Percentiles rank a stretch among this genome's conserved stretches.
phyloP scores from a whole-genome alignment of 805 yeast genomes.

The Ogataea philodendri region DNA sequence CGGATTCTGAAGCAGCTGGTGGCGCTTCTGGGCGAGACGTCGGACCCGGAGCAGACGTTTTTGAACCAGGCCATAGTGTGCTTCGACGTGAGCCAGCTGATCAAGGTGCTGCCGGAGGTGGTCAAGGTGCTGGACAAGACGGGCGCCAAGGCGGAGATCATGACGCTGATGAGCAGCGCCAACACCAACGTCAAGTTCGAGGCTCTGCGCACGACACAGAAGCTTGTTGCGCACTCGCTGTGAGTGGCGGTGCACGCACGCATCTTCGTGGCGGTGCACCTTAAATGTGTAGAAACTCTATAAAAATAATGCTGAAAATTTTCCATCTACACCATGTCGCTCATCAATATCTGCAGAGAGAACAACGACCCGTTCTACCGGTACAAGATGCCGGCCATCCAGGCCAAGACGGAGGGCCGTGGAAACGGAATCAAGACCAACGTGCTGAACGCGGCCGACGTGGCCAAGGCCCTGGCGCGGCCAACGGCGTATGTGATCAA shows the following conservation, averaged over 20 bases:
- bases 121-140: constrained; percentile 49
- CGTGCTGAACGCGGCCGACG: constrained; percentile 84
- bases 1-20: constrained; percentile 64
- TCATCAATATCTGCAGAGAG: constrained; percentile 92
- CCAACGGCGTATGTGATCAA: constrained; percentile 91
- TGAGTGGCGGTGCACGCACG: too few relatives aligned
- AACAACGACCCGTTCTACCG: constrained; percentile 98
- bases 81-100: constrained; percentile 62
- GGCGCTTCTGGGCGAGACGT: constrained; percentile 41
- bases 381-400: constrained; percentile 98
- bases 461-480: constrained; percentile 90
- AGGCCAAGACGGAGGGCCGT: constrained; percentile 96
- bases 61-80: constrained; percentile 57
- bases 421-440: constrained; percentile 99
- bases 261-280: too few relatives aligned
- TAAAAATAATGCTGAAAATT: constrained; percentile 5
- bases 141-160: constrained; percentile 73
- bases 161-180: constrained; percentile 76
- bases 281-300: too few relatives aligned
- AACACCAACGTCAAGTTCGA: constrained; percentile 90
- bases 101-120: constrained; percentile 62
- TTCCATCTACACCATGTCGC: constrained; percentile 53
- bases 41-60: constrained; percentile 31
- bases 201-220: constrained; percentile 94
- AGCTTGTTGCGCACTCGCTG: constrained; percentile 81